These are phyloP conservation scores for Erysimum cheiri DNA, from an alignment of 441 rosid species.

Conservation along the genomic window DNA sequence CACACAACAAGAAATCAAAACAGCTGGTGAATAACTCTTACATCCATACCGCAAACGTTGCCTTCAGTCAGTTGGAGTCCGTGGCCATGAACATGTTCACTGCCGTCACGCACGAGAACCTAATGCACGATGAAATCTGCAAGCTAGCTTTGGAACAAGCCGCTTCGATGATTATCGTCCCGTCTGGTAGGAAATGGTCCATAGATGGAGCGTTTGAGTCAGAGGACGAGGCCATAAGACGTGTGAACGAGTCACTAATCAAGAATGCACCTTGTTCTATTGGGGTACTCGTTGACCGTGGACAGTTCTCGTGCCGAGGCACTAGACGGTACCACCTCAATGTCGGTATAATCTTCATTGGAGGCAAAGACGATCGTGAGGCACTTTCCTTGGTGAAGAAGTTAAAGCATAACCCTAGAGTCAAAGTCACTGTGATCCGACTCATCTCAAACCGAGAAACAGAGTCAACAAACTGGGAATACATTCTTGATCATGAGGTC, in stretches of 20 bases:
- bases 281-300: conserved; percentile 39
- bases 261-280: conserved; percentile 32
- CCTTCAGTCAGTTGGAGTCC: conserved; percentile 38
- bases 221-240: conserved; percentile 31
- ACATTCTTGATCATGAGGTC: conserved; percentile 37
- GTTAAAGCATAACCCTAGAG: conserved; percentile 29
- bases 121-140: conserved; percentile 53
- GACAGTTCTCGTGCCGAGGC: conserved; percentile 20
- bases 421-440: conserved; percentile 7
- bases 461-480: conserved; percentile 34
- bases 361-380: conserved; percentile 41
- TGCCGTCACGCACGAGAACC: conserved; percentile 41
- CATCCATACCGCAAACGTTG: conserved; percentile 42
- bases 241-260: conserved; percentile 25
- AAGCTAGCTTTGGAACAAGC: conserved; percentile 46
- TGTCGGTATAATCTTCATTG: conserved; percentile 34
- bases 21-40: conserved; percentile 20
- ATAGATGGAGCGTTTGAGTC: conserved; percentile 30
- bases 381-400: conserved; percentile 29
- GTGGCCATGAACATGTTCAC: conserved; percentile 40
- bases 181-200: conserved; percentile 39
- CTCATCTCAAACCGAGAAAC: background rate
- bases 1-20: conserved; percentile 42
- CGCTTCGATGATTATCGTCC: conserved; percentile 37
- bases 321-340: conserved; percentile 6